Evolutionary conservation across 2,329 filamentous ascomycete species (phyloP).

Genomic region (Coniella vitis): DNA sequence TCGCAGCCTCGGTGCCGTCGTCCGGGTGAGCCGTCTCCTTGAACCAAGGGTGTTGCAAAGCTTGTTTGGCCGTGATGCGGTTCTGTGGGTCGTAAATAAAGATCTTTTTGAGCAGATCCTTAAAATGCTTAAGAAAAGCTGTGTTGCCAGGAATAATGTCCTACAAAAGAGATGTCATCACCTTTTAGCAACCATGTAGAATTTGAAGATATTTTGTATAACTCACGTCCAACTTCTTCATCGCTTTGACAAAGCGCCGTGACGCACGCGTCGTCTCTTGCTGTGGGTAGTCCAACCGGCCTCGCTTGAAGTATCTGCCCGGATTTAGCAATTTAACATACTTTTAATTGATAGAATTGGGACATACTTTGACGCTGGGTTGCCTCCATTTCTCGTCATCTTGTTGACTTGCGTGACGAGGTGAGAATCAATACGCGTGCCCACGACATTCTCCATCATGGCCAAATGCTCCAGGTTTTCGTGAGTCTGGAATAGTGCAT

Average conservation of each 20-base stretch:
- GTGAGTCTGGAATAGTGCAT: conserved; percentile 65
- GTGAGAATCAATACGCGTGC: conserved; percentile 49
- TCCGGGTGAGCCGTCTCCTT: conserved; percentile 56
- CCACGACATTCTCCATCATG: conserved; percentile 69
- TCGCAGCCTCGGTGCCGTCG: conserved; percentile 61
- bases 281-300: conserved; percentile 59
- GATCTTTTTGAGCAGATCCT: conserved; percentile 59
- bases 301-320: conserved; percentile 58
- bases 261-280: conserved; percentile 58
- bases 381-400: conserved; percentile 50
- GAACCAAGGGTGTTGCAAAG: conserved; percentile 62
- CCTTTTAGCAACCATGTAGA: conserved; percentile 5
- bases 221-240: conserved; percentile 59
- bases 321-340: conserved; percentile 22
- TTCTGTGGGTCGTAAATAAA: conserved; percentile 61
- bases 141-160: conserved; percentile 58
- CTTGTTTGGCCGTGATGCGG: conserved; percentile 60
- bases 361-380: conserved; percentile 56
- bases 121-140: conserved; percentile 54
- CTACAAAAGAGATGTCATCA: conserved; percentile 30
- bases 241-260: conserved; percentile 61
- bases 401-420: conserved; percentile 52
- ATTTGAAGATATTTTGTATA: background rate
- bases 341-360: background rate
- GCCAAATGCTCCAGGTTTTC: conserved; percentile 66